A percentile compares a stretch with the other conserved stretches of the same genome.
These are phyloP conservation scores for Metschnikowia dekortorum DNA, from an alignment of 805 yeast species.

Conservation along the genomic window DNA sequence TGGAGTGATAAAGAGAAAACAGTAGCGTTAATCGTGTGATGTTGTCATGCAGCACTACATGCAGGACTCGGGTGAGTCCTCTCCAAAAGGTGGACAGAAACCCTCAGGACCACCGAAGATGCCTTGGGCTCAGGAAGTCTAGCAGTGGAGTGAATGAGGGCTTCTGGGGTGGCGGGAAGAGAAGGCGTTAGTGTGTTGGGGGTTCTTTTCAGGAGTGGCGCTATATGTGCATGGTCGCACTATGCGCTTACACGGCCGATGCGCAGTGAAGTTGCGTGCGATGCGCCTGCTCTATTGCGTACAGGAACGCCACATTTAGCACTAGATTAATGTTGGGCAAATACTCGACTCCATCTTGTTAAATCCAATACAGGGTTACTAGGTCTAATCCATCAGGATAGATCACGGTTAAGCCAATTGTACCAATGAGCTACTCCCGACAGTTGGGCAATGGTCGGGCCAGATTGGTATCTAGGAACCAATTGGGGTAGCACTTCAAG, in stretches of 20 bases:
- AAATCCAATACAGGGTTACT: no score
- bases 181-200: not conserved
- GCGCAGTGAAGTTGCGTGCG: not conserved
- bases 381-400: no score
- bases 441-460: no score
- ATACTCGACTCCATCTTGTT: no score
- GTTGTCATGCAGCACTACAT: not conserved
- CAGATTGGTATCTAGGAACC: no score
- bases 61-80: constrained; percentile 1
- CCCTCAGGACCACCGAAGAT: no score
- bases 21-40: constrained; percentile 1
- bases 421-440: no score
- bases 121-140: no score
- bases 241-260: not conserved
- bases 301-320: no score
- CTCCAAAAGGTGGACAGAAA: not conserved
- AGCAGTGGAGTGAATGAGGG: not conserved
- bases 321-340: no score
- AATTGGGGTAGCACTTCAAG: not conserved
- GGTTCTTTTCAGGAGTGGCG: not conserved
- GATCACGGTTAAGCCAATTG: no score
- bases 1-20: not conserved
- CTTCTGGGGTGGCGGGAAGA: not conserved
- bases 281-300: no score
- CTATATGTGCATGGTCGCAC: not conserved